These are phyloP conservation scores for Aristolochia fimbriata DNA, from an alignment of 164 flowering plant species.

Conservation along the genomic window DNA sequence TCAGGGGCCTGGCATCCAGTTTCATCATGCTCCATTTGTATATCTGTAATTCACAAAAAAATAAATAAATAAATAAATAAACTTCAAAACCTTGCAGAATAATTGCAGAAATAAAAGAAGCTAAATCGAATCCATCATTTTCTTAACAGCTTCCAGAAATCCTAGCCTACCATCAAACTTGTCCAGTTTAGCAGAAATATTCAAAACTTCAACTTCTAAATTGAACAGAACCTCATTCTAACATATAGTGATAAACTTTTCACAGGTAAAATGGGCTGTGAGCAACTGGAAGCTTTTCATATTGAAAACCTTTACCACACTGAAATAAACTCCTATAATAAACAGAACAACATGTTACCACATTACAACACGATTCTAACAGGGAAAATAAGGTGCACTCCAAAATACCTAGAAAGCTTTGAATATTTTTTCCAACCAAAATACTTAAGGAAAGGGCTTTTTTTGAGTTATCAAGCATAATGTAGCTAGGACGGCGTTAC, in stretches of 20 bases:
- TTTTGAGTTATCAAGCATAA: too few relatives aligned
- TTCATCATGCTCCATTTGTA: constrained; percentile 41
- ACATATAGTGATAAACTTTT: background rate
- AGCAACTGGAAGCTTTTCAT: too few relatives aligned
- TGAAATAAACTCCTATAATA: background rate
- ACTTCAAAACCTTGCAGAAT: background rate
- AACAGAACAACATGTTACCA: background rate
- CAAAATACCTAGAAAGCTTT: background rate
- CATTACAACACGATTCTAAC: too few relatives aligned
- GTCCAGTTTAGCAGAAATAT: background rate
- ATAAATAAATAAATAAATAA: too few relatives aligned
- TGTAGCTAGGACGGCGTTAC: too few relatives aligned
- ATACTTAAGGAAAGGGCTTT: too few relatives aligned
- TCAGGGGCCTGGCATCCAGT: constrained; percentile 53
- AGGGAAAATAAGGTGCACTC: too few relatives aligned
- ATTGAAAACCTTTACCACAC: background rate
- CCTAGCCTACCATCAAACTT: background rate
- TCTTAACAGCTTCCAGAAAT: background rate
- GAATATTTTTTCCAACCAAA: too few relatives aligned
- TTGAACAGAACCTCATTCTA: background rate
- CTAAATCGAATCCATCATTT: background rate
- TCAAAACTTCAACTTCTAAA: background rate
- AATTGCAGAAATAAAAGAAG: background rate
- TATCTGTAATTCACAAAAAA: constrained; percentile 23
- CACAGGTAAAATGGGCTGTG: too few relatives aligned